Conservation (phyloP, 495 filamentous ascomycete genomes). For the Talaromyces adpressus region DNA sequence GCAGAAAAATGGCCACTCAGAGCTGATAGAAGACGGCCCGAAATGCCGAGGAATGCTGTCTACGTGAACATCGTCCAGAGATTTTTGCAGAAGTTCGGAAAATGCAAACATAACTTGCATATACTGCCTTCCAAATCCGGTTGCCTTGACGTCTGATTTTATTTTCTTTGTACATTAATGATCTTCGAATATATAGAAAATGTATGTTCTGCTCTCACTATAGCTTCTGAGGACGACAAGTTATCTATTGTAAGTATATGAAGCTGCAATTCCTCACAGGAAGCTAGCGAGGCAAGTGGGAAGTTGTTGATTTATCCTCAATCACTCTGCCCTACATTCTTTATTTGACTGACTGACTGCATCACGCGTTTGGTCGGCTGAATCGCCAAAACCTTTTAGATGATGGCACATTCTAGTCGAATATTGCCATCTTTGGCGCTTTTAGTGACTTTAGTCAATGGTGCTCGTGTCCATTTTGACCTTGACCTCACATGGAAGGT, state of each 20-base stretch:
- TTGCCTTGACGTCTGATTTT: neutral
- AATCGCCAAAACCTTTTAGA: neutral
- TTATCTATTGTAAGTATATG: neutral
- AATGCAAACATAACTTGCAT: neutral
- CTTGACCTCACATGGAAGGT: constrained; percentile 31
- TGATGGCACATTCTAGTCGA: neutral
- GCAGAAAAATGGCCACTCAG: neutral
- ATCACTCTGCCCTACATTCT: neutral
- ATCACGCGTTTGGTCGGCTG: neutral
- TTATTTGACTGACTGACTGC: neutral
- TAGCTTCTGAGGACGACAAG: neutral
- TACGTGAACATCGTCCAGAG: neutral
- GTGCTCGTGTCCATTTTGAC: constrained; percentile 21
- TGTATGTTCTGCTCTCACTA: neutral
- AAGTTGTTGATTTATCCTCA: neutral
- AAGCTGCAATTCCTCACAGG: neutral
- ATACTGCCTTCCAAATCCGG: neutral
- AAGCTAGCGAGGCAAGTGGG: neutral
- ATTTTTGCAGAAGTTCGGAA: neutral
- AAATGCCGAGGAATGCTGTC: neutral
- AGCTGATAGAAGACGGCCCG: neutral
- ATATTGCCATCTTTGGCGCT: neutral
- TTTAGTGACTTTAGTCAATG: neutral
- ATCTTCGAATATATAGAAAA: neutral
- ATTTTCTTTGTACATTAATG: neutral